Evolutionary conservation across 306 rosid species (phyloP).

Genomic region (Quillaja saponaria): DNA sequence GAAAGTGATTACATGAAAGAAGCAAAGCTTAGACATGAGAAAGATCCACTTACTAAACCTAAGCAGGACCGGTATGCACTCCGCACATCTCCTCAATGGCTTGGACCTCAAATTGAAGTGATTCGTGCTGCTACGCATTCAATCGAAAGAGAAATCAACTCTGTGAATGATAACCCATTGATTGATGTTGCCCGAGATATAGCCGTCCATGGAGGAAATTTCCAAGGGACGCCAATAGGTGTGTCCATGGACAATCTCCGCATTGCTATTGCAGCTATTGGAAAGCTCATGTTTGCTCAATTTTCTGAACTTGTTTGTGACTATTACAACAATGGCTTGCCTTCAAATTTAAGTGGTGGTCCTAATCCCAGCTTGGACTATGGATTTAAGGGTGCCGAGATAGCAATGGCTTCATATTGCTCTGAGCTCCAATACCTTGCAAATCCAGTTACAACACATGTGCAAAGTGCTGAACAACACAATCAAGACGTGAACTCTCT

Average conservation of each 20-base stretch:
- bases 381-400: too few relatives aligned
- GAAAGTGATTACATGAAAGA: constrained; percentile 36
- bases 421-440: too few relatives aligned
- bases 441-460: too few relatives aligned
- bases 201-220: constrained; percentile 43
- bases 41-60: constrained; percentile 39
- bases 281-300: constrained; percentile 44
- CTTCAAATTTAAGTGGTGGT: constrained; percentile 41
- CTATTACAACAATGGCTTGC: constrained; percentile 40
- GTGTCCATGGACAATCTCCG: constrained; percentile 45
- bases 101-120: constrained; percentile 16
- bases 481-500: constrained; percentile 41
- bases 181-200: constrained; percentile 34
- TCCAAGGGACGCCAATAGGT: constrained; percentile 46
- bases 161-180: not conserved
- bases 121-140: constrained; percentile 40
- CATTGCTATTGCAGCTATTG: constrained; percentile 44
- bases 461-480: too few relatives aligned
- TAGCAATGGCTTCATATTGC: too few relatives aligned
- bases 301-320: constrained; percentile 44
- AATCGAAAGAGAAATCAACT: constrained; percentile 43
- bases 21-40: constrained; percentile 33
- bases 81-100: too few relatives aligned
- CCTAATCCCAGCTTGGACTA: constrained; percentile 33
- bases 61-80: constrained; percentile 16